Evolutionary conservation across 169 alveolate species (phyloP), one percentile per base, ranked within the genome.

Genomic region (Hepatocystis sp.): DNA sequence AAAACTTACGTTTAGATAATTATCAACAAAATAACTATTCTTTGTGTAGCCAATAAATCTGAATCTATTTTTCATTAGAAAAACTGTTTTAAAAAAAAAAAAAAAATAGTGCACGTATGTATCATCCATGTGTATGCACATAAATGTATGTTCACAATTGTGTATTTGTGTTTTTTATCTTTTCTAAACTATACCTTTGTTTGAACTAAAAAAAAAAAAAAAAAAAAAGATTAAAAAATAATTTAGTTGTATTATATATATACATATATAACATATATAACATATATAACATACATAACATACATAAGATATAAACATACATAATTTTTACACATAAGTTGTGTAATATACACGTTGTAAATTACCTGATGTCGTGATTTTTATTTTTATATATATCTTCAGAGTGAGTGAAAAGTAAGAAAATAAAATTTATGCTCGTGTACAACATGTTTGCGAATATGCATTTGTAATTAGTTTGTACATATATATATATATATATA

Each of bases 1-100:
- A 47, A 2, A 21, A 25, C 39, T 56, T 71, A 40, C 86, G 23
- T 71, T 71, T n/a, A 71, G 64, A 25, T 71, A 71, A 28, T 21
- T 56, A n/a, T 71, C 86, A 3, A 71, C 52, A 34, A 21, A 56
- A 27, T 71, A 51, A 21, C 76, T 71, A 39, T 56, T 42, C 42
- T 21, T 8, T 2, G 86, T 71, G 46, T 40, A 51, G 56, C 58
- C 58, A 30, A 71, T 39, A 51, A 56, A 71, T 71, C 30, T 55
- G 23, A 71, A 36, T 56, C 86, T 71, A 55, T 56, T 71, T 51
- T 71, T 56, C 86, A 71, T 71, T 49, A 71, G 44, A 55, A 71
- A 71, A 4, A 71, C 86, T 71, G 39, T 27, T 8, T 27, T 30
- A 32, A 17, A 27, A 68, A 49, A 49, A 34, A 25, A 51, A 49